phyloP scores from a whole-genome alignment of 2,329 filamentous ascomycete species.

The Hypoxylon sp. region DNA sequence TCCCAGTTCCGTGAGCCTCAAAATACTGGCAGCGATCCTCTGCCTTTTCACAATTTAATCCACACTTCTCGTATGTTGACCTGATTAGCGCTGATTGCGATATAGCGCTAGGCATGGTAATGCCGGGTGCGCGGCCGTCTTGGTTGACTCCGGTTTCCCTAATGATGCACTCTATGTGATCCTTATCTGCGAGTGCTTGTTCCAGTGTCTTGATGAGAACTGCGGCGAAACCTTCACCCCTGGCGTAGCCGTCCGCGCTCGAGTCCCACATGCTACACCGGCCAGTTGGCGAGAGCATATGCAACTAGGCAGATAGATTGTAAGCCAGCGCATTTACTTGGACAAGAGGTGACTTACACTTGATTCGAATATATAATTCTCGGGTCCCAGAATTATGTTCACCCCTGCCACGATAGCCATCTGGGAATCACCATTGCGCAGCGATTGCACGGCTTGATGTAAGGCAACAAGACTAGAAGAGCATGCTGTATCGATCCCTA shows the following conservation, averaged over 20 bases:
- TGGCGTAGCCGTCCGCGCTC: slow-evolving; percentile 9
- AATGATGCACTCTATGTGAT: slow-evolving; percentile 1
- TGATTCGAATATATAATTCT: slow-evolving; percentile 1
- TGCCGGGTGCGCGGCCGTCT: not conserved
- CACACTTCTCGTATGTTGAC: not conserved
- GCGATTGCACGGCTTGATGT: not conserved
- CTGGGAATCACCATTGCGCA: not conserved
- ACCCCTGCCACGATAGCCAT: slow-evolving; percentile 1
- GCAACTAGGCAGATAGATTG: not conserved
- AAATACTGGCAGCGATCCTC: slow-evolving; percentile 19
- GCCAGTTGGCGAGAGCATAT: slow-evolving; percentile 13
- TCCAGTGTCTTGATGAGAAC: not conserved
- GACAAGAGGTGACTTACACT: not conserved
- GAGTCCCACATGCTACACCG: slow-evolving; percentile 9
- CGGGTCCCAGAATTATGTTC: slow-evolving; percentile 7
- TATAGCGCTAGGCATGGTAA: too few species aligned
- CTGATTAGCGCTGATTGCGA: not conserved
- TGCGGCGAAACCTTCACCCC: slow-evolving; percentile 2
- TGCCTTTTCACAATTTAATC: not conserved
- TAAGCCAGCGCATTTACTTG: too few species aligned
- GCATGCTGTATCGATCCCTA: slow-evolving; percentile 6
- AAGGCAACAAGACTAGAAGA: slow-evolving; percentile 12
- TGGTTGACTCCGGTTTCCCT: slow-evolving; percentile 2
- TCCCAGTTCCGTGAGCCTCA: slow-evolving; percentile 19
- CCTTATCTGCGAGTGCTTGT: not conserved